Evolutionary conservation across 306 rosid genomes (phyloP).

Genomic region (Cucumis hystrix): DNA sequence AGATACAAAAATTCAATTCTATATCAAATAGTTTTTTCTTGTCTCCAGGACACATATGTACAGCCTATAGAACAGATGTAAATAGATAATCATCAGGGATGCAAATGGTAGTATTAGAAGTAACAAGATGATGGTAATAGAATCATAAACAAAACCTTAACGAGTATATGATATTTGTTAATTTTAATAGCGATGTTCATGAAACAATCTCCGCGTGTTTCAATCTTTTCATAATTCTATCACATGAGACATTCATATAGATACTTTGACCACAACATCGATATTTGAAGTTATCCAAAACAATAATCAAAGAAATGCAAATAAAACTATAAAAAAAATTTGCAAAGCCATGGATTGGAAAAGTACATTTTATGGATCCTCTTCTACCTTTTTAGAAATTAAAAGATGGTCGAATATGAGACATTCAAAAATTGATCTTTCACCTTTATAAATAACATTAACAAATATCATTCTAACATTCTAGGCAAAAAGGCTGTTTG

Average conservation of each 20-base stretch:
- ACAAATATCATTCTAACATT: conserved; percentile 5
- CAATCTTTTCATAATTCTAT: background rate
- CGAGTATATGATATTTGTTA: no score
- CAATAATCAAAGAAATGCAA: background rate
- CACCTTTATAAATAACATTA: background rate
- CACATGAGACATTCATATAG: background rate
- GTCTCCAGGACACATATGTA: no score
- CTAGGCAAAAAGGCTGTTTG: conserved; percentile 4
- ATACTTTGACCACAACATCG: background rate
- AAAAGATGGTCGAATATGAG: background rate
- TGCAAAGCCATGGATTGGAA: background rate
- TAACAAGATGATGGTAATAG: no score
- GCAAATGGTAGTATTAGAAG: no score
- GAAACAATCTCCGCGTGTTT: background rate
- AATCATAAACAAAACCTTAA: no score
- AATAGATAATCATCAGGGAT: no score
- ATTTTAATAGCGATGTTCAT: no score
- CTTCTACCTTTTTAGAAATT: background rate
- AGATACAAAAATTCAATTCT: no score
- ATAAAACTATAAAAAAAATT: background rate
- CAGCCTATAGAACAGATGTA: no score
- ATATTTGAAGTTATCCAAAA: background rate
- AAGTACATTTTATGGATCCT: background rate
- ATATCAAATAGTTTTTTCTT: no score
- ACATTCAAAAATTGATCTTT: background rate